Evolutionary conservation across 306 rosid species (phyloP).

Genomic region (Cucumis hystrix): DNA sequence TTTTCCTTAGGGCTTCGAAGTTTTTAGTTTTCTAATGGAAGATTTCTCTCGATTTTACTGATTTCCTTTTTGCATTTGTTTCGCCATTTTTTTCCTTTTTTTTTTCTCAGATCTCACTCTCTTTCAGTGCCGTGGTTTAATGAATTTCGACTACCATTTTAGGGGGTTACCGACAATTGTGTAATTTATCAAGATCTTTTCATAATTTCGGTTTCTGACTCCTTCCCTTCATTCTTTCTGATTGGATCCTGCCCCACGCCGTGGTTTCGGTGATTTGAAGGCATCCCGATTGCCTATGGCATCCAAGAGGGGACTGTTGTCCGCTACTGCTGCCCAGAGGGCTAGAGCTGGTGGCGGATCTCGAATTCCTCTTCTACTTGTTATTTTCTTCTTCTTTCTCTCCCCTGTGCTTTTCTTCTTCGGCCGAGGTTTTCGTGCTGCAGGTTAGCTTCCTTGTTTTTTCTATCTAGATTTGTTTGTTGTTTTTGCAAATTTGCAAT

Average conservation of each 20-base stretch:
- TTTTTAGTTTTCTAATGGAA: neutral
- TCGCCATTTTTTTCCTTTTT: neutral
- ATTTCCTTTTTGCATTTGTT: neutral
- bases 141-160: neutral
- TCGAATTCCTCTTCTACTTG: slow-evolving; percentile 28
- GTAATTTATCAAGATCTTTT: slow-evolving; percentile 1
- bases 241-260: slow-evolving; percentile 4
- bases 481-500: neutral
- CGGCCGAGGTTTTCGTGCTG: slow-evolving; percentile 34
- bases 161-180: neutral
- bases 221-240: neutral
- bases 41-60: neutral
- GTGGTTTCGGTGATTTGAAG: slow-evolving; percentile 17
- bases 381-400: slow-evolving; percentile 34
- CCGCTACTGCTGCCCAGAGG: slow-evolving; percentile 16
- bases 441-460: slow-evolving; percentile 25
- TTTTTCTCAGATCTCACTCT: neutral
- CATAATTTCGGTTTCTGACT: neutral
- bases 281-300: slow-evolving; percentile 42
- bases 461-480: neutral
- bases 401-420: slow-evolving; percentile 53
- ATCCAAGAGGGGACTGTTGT: slow-evolving; percentile 29
- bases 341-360: slow-evolving; percentile 37
- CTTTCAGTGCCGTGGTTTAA: neutral
- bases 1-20: neutral